Base-by-base conservation (phyloP, 1,284 basidiomycete genomes). In the Fomitopsis schrenkii region DNA sequence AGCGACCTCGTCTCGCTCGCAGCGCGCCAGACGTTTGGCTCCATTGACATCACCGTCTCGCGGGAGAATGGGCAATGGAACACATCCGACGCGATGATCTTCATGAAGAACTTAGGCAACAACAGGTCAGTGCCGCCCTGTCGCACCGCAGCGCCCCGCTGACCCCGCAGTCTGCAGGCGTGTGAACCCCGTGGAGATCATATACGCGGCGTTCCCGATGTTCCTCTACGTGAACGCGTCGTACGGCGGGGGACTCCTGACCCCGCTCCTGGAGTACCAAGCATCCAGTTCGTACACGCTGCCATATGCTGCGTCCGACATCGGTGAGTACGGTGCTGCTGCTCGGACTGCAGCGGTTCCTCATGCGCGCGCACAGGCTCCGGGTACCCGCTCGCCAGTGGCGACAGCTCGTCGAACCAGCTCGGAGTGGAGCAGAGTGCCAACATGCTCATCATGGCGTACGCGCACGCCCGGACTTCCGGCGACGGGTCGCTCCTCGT, bases 371-470 rank as follows among this genome's bases (percentile, higher is more conserved):
- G 7, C 54, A 33, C 35, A 68, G 66, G 66, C 7, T 30, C 36
- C 2, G 17, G 22, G 15, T 68, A 66, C 53, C 67, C 67, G 3
- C 58, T 63, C 28, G 67, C 64, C 1, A 59, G 61, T 6, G 64
- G 66, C 3, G 58, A 64, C n/a, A 60, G 8, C 36, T 17, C 36
- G 30, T 12, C 55, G 5, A 57, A 61, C 52, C 12, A 42, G 12
- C 15, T 15, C 10, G 57, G 35, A 3, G 19, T 38, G n/a, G 36
- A 52, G 87, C 86, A 89, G 69, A 82, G 84, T 54, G 86, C 86
- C 8, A 88, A 89, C 66, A 88, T 89, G 87, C 72, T 91, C n/a
- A 88, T 91, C 68, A 88, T 90, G 86, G 75, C 83, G 10, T 73
- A 88, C 59, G 86, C 84, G 59, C 87, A 88, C 69, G 85, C 85